Base-by-base conservation (phyloP, 371 early-diverging fungal species). In the Apophysomyces ossiformis region DNA sequence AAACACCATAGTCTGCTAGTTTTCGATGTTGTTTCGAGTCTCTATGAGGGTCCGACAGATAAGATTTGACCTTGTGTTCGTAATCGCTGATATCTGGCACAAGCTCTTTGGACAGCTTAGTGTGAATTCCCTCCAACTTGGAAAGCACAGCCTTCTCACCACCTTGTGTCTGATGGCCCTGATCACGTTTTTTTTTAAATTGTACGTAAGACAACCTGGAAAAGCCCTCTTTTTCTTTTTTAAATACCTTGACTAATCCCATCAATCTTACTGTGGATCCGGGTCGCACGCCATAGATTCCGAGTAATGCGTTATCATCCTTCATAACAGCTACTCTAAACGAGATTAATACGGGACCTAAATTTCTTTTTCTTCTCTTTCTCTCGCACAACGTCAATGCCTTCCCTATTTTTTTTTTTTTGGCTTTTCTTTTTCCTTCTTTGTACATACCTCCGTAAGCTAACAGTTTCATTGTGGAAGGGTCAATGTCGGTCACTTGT, bases 371-470 rank as follows among this genome's bases (percentile, higher is more conserved):
- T 36, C 8, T 11, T 8, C 13, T 41, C 41, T 41, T 41, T 41
- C 13, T 41, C 41, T 41, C 41, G 41, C 41, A 26, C 32, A 2
- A 26, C 3, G 2, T 26, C 32, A 26, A 26, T 26, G 2, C 2
- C 32, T 26, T 26, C 0, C 32, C 32, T 26, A 26, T 26, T 26
- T 26, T 26, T 26, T 26, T 26, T 26, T 26, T 26, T 26, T 26
- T 1, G 32, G 32, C 32, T 26, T 26, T 13, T 45, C 46, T 45
- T 45, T 18, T 18, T 45, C 46, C 16, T 16, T 57, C 16, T 16
- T 57, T 26, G 16, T 41, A 7, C 21, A 50, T 74, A 77, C 80
- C 80, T 75, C 77, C 80, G 69, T 77, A 80, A 15, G 74, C 80
- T 13, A 71, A 45, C 4, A 80, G 47, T 16, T 70, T 73, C 59